These are phyloP conservation scores for Mucor racemosus DNA, from an alignment of 371 early-diverging fungal species.

Conservation along the genomic window DNA sequence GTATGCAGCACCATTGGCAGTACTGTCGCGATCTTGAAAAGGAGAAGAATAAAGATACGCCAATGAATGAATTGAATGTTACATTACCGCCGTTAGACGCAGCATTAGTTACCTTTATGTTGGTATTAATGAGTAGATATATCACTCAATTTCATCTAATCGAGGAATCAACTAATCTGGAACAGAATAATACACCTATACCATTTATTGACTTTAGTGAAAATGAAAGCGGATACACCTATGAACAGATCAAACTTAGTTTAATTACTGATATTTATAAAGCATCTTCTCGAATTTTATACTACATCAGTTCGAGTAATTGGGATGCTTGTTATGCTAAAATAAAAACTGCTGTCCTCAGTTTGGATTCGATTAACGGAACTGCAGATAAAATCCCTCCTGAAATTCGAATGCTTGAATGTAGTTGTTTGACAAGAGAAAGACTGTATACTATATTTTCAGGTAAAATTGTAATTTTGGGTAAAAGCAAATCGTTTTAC, in stretches of 20 bases:
- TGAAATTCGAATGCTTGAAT: slow-evolving; percentile 78
- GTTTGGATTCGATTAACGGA: slow-evolving; percentile 56
- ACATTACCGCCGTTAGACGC: slow-evolving; percentile 72
- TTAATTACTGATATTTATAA: slow-evolving; percentile 66
- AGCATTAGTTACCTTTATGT: slow-evolving; percentile 65
- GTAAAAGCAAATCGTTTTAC: too few relatives aligned
- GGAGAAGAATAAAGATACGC: slow-evolving; percentile 22
- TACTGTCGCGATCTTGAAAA: slow-evolving; percentile 22
- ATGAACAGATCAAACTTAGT: slow-evolving; percentile 42
- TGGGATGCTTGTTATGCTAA: slow-evolving; percentile 80
- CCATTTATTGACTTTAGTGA: slow-evolving; percentile 12
- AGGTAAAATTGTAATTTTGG: slow-evolving; percentile 41
- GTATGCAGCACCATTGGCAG: slow-evolving; percentile 75
- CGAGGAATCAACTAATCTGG: slow-evolving; percentile 42
- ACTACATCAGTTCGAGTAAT: slow-evolving; percentile 81
- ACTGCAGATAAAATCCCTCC: slow-evolving; percentile 51
- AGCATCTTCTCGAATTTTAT: slow-evolving; percentile 75
- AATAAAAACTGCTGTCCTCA: slow-evolving; percentile 60
- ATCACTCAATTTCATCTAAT: slow-evolving; percentile 57
- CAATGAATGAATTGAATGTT: slow-evolving; percentile 12
- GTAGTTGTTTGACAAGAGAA: slow-evolving; percentile 68
- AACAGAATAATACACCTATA: slow-evolving; percentile 6
- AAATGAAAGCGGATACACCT: slow-evolving; percentile 23
- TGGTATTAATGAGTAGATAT: slow-evolving; percentile 68
- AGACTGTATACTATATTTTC: slow-evolving; percentile 71